Conservation (phyloP, 768 basidiomycete genomes). For the Pilatotrama ljubarskyi region DNA sequence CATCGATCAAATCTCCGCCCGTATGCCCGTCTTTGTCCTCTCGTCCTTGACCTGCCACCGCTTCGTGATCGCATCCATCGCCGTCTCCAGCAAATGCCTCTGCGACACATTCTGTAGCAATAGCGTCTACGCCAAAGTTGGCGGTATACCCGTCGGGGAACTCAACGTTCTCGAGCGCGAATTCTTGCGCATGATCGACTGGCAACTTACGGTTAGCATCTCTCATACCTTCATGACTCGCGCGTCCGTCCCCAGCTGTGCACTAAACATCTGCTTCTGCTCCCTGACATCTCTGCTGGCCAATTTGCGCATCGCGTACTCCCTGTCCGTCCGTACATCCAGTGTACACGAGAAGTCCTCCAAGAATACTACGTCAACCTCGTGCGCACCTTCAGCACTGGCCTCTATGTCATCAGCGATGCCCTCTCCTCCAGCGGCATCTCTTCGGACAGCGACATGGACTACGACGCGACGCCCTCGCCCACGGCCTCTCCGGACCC, state of each 20-base stretch:
- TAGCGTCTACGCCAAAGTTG: constrained; percentile 92
- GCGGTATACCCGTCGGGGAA: constrained; percentile 89
- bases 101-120: constrained; percentile 97
- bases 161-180: constrained; percentile 95
- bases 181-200: constrained; percentile 89
- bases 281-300: constrained; percentile 7
- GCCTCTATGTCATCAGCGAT: constrained; percentile 54
- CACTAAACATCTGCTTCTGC: constrained; percentile 30
- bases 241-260: not conserved
- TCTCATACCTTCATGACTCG: not conserved
- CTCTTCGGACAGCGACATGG: constrained; percentile 56
- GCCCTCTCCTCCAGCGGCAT: constrained; percentile 31
- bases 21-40: constrained; percentile 86
- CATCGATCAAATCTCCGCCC: constrained; percentile 90
- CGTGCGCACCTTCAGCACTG: constrained; percentile 77
- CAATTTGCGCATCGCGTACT: not conserved
- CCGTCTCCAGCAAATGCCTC: constrained; percentile 91
- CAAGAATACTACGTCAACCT: constrained; percentile 95
- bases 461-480: constrained; percentile 46
- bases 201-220: constrained; percentile 85
- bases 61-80: constrained; percentile 92
- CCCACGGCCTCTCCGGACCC: constrained; percentile 32
- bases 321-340: constrained; percentile 22
- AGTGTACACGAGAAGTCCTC: constrained; percentile 90
- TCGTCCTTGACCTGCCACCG: constrained; percentile 97